These are phyloP conservation scores for Solanum piurae DNA, from an alignment of 257 asterid species.

Conservation along the genomic window DNA sequence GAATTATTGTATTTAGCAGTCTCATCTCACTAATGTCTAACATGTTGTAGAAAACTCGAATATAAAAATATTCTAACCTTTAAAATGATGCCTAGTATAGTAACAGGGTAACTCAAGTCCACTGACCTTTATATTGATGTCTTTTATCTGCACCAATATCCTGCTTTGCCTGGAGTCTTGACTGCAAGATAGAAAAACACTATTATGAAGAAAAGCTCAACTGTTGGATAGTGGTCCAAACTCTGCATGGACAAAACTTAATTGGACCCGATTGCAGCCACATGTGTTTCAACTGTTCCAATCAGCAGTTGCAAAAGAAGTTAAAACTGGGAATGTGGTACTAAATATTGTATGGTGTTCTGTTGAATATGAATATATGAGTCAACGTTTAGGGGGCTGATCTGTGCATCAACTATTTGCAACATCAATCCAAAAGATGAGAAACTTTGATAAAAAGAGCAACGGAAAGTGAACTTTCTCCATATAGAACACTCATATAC, in stretches of 20 bases:
- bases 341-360: neutral
- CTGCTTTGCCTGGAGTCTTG: constrained; percentile 97
- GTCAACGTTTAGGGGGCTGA: neutral
- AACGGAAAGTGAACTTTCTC: neutral
- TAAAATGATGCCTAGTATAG: neutral
- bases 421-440: neutral
- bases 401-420: neutral
- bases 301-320: neutral
- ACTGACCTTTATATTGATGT: constrained; percentile 74
- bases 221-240: neutral
- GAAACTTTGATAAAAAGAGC: neutral
- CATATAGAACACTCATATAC: constrained; percentile 15
- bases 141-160: constrained; percentile 48
- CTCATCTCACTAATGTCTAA: neutral
- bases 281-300: neutral
- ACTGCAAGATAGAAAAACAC: constrained; percentile 36
- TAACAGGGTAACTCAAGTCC: neutral
- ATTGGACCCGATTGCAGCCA: neutral
- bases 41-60: neutral
- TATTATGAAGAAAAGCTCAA: neutral
- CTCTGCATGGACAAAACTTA: neutral
- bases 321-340: neutral
- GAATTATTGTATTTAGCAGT: neutral
- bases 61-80: neutral
- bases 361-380: neutral